Conservation (phyloP, 441 rosid genomes). For the Corymbia citriodora region DNA sequence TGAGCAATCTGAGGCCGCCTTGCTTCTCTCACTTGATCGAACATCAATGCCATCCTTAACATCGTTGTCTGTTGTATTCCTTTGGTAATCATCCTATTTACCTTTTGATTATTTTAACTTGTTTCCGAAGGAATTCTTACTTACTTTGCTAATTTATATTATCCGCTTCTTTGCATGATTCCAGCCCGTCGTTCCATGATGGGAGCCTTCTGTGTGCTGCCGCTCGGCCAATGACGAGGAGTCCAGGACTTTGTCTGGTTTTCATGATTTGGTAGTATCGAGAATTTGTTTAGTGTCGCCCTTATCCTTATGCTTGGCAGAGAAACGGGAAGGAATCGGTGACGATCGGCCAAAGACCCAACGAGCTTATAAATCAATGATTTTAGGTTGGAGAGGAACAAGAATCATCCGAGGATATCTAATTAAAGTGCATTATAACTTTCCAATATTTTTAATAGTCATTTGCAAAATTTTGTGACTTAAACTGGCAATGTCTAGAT, state of each 20-base stretch:
- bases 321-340: neutral
- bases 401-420: neutral
- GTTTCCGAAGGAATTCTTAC: neutral
- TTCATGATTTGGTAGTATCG: neutral
- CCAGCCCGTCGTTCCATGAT: neutral
- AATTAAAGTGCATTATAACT: neutral
- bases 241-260: neutral
- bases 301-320: neutral
- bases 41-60: neutral
- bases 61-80: neutral
- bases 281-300: neutral
- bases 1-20: neutral
- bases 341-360: neutral
- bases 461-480: neutral
- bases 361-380: neutral
- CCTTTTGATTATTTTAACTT: neutral
- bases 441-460: neutral
- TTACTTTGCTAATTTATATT: neutral
- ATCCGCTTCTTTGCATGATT: neutral
- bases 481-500: neutral
- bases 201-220: neutral
- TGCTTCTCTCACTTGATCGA: neutral
- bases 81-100: neutral
- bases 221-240: neutral
- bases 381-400: neutral